Evolutionary conservation across 371 early-diverging fungal species (phyloP).

Genomic region (Chytridium lagenaria): DNA sequence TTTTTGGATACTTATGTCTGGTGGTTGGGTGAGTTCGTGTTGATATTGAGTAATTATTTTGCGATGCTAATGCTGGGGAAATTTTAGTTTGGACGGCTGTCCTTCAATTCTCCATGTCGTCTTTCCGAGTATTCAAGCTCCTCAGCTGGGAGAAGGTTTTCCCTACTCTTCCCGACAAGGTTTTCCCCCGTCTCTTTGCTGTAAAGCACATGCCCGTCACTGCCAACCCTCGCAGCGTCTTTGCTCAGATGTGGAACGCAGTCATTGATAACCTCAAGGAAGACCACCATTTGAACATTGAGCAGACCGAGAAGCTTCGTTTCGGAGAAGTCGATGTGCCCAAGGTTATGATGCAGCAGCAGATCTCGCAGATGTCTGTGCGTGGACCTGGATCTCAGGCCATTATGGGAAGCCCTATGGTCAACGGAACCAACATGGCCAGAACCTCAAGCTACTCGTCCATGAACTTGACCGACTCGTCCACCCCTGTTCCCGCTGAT

Average conservation of each 20-base stretch:
- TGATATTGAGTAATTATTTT: neutral
- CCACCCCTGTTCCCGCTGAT: too few relatives aligned
- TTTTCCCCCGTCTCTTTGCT: conserved; percentile 23
- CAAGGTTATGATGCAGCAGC: conserved; percentile 27
- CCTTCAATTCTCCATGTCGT: conserved; percentile 32
- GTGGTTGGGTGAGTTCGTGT: conserved; percentile 64
- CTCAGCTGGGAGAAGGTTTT: conserved; percentile 72
- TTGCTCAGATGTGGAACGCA: conserved; percentile 88
- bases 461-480: too few relatives aligned
- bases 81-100: neutral
- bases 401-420: too few relatives aligned
- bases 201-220: conserved; percentile 75
- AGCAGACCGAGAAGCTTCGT: conserved; percentile 73
- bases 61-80: neutral
- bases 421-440: too few relatives aligned
- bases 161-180: conserved; percentile 6
- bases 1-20: conserved; percentile 91
- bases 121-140: conserved; percentile 15
- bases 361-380: neutral
- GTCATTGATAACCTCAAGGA: conserved; percentile 88
- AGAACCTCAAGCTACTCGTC: too few relatives aligned
- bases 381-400: too few relatives aligned
- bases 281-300: conserved; percentile 80
- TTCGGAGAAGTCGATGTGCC: conserved; percentile 69
- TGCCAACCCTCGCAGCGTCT: conserved; percentile 76